Base-by-base conservation (phyloP, 768 basidiomycete species). In the Leccinum imitatum region DNA sequence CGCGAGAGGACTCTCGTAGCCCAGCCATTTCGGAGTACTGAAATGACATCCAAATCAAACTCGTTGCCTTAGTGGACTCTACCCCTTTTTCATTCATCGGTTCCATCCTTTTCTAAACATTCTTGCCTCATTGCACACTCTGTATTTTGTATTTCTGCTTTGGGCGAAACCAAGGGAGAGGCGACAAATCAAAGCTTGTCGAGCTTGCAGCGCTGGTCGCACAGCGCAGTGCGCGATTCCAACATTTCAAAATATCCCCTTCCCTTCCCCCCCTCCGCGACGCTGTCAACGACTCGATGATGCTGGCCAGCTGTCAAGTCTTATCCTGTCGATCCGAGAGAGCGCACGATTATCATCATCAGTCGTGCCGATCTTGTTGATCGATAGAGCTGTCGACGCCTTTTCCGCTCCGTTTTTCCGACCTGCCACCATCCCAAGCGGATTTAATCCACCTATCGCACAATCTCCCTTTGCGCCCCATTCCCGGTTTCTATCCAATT, bases 1-100 rank as follows among this genome's bases (percentile, higher is more conserved):
- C 85, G 19, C 83, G 80, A 54, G 88, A 87, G 69, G 84, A 84
- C 65, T 87, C 87, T 8, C 87, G 75, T 25, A 74, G 73, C 59
- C 73, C 73, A 31, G 65, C 71, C 53, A 33, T 59, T 31, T 74
- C 73, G 6, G 73, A 75, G 21, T 74, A 75, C 64, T 74, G 64
- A 73, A 31, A 58, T 31, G 14, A 47, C 23, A 56, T 37, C 62
- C 64, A 58, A 63, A 41, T 56, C 69, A 54, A 65, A 60, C 50
- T 48, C 58, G 48, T 59, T 65, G 51, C 67, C 47, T 63, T 67
- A 64, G 59, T 55, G 67, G 66, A 74, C 74, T 35, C 64, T 69
- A 46, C 64, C 71, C 65, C 62, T 63, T 75, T 73, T 73, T 73
- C 75, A 70, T 69, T 75, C 71, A 67, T 71, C 67, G 30, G 55